Percentiles rank a stretch among this genome's conserved stretches.
These are phyloP conservation scores for Xerocomellus intermedius DNA, from an alignment of 768 basidiomycete species.

Conservation along the genomic window DNA sequence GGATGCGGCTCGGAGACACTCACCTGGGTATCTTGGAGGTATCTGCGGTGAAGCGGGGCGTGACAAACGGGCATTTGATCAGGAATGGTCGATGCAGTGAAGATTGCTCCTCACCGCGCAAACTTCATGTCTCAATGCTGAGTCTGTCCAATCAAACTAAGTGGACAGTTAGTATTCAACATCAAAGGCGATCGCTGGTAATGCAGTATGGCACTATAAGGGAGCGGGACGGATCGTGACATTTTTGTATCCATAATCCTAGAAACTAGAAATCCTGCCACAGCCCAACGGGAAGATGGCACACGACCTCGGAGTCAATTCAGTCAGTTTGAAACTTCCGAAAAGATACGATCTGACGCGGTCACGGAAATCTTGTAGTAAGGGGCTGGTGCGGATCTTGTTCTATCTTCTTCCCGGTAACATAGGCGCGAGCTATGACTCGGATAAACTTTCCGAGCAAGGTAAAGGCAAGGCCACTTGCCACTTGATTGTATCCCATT, in stretches of 20 bases:
- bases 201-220: not conserved
- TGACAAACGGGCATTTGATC: not conserved
- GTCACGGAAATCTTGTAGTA: not conserved
- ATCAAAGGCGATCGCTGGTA: not conserved
- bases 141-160: not conserved
- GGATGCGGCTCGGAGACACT: not conserved
- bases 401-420: not conserved
- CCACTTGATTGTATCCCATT: not conserved
- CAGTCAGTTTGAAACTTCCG: conserved; percentile 14
- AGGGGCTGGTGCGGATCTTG: not conserved
- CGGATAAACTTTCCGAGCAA: not conserved
- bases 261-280: not conserved
- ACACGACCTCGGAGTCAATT: not conserved
- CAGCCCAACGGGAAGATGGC: not conserved
- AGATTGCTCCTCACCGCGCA: conserved; percentile 42
- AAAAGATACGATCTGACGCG: conserved; percentile 4
- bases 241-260: not conserved
- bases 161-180: not conserved
- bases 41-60: conserved; percentile 37
- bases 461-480: not conserved
- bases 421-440: not conserved
- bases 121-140: conserved; percentile 49
- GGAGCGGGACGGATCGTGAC: conserved; percentile 15
- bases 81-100: not conserved
- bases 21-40: conserved; percentile 70